These are phyloP conservation scores for Alternaria tenuissima DNA, from an alignment of 2,329 filamentous ascomycete species.

Conservation along the genomic window DNA sequence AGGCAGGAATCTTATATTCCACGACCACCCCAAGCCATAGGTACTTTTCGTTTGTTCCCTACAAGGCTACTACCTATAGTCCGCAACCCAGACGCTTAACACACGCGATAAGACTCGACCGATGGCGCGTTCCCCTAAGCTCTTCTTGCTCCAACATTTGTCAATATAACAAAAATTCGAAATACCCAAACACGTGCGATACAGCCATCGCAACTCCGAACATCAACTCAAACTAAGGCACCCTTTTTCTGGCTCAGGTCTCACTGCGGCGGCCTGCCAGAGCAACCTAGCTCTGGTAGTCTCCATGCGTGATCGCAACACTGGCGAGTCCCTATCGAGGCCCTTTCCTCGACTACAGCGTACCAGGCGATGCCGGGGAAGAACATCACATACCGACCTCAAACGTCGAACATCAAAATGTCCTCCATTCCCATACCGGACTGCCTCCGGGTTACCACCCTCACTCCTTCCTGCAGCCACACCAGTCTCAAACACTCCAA, in stretches of 20 bases:
- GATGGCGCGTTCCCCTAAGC: conserved; percentile 49
- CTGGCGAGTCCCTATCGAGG: conserved; percentile 59
- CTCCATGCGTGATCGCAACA: conserved; percentile 60
- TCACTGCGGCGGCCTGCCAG: conserved; percentile 57
- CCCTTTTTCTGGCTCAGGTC: conserved; percentile 54
- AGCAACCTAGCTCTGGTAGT: conserved; percentile 60
- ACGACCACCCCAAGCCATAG: conserved; percentile 47
- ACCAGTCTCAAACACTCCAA: conserved; percentile 49
- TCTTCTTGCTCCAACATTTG: conserved; percentile 51
- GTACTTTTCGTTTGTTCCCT: conserved; percentile 37
- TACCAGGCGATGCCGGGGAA: conserved; percentile 55
- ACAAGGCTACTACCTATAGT: conserved; percentile 48
- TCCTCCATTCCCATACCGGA: conserved; percentile 50
- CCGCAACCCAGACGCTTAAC: conserved; percentile 50
- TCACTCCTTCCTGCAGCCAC: conserved; percentile 50
- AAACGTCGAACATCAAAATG: conserved; percentile 54
- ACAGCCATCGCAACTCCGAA: conserved; percentile 46
- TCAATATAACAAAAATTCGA: conserved; percentile 52
- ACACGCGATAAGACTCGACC: conserved; percentile 48
- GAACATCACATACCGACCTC: conserved; percentile 51
- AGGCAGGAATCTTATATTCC: conserved; percentile 52
- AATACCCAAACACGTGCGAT: conserved; percentile 54
- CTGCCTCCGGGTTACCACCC: conserved; percentile 44
- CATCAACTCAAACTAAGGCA: conserved; percentile 46
- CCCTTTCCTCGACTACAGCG: conserved; percentile 57